Percentiles rank a stretch among this genome's conserved stretches.
Evolutionary conservation across 257 asterid species (phyloP).

Genomic region (Paraleonurus japonicus): DNA sequence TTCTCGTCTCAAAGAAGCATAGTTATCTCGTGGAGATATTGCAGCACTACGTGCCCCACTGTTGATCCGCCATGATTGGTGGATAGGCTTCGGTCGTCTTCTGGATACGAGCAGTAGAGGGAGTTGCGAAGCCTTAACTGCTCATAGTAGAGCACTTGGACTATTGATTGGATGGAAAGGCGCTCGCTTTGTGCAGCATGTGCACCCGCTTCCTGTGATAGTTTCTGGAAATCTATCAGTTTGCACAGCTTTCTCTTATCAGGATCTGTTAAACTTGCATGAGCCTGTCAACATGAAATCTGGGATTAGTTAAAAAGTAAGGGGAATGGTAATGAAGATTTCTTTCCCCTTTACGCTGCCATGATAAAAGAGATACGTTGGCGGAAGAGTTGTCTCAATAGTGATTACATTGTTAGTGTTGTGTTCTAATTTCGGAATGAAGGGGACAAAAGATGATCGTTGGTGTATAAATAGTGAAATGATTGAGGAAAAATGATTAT

Average conservation of each 20-base stretch:
- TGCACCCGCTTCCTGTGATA: slow-evolving; percentile 89
- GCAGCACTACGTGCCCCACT: slow-evolving; percentile 93
- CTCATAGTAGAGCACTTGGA: slow-evolving; percentile 90
- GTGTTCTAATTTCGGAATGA: no score
- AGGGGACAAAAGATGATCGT: no score
- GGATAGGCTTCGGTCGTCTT: slow-evolving; percentile 79
- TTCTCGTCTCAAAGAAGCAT: slow-evolving; percentile 87
- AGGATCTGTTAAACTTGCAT: slow-evolving; percentile 65
- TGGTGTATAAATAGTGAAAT: no score
- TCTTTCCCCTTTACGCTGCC: no score
- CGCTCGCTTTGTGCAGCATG: slow-evolving; percentile 98
- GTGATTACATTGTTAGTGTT: no score
- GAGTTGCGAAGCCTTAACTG: slow-evolving; percentile 80
- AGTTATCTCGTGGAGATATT: slow-evolving; percentile 90
- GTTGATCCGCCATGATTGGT: slow-evolving; percentile 81
- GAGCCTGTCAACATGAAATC: slow-evolving; percentile 56
- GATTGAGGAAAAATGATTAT: no score
- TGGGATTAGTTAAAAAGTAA: slow-evolving; percentile 5
- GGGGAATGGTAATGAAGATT: no score
- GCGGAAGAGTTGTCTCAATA: no score
- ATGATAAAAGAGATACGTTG: no score
- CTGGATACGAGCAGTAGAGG: slow-evolving; percentile 64
- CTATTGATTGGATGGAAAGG: slow-evolving; percentile 89
- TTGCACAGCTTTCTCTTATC: slow-evolving; percentile 81
- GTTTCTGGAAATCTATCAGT: slow-evolving; percentile 83